Conservation (phyloP, 495 filamentous ascomycete genomes). For the Tetracladium marchalianum region DNA sequence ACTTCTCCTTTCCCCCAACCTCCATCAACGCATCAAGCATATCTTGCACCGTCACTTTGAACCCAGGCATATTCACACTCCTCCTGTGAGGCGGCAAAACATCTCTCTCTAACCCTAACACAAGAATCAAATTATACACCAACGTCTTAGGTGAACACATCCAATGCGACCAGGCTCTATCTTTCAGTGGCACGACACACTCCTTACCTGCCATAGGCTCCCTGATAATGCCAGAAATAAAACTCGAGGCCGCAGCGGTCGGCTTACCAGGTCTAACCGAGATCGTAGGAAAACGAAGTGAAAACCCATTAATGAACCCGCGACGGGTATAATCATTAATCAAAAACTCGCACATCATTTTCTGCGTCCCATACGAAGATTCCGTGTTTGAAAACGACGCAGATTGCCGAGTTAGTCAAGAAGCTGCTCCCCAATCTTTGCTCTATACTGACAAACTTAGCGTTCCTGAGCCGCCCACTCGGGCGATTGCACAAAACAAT, state of each 20-base stretch:
- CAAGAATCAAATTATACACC: slow-evolving; percentile 47
- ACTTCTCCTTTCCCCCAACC: slow-evolving; percentile 46
- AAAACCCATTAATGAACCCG: slow-evolving; percentile 46
- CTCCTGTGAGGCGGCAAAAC: slow-evolving; percentile 24
- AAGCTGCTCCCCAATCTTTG: neutral
- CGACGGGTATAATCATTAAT: slow-evolving; percentile 55
- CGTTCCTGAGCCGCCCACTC: slow-evolving; percentile 68
- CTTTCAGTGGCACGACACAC: slow-evolving; percentile 16
- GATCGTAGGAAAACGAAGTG: slow-evolving; percentile 52
- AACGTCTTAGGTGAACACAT: slow-evolving; percentile 53
- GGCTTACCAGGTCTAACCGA: slow-evolving; percentile 53
- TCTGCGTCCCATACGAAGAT: slow-evolving; percentile 53
- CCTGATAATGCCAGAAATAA: slow-evolving; percentile 54
- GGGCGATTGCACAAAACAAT: slow-evolving; percentile 73
- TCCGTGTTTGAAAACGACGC: slow-evolving; percentile 53
- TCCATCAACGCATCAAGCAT: slow-evolving; percentile 51
- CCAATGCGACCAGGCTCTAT: slow-evolving; percentile 28
- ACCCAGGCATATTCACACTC: slow-evolving; percentile 50
- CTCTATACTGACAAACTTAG: slow-evolving; percentile 30
- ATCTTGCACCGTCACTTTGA: slow-evolving; percentile 47
- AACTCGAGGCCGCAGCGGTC: slow-evolving; percentile 51
- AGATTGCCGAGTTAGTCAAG: slow-evolving; percentile 46
- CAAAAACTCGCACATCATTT: slow-evolving; percentile 50
- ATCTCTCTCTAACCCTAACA: slow-evolving; percentile 37
- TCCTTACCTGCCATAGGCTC: slow-evolving; percentile 37